Percentiles rank a stretch among this genome's conserved stretches.
Conservation (phyloP, 2,329 filamentous ascomycete species). For the Byssothecium circinans region DNA sequence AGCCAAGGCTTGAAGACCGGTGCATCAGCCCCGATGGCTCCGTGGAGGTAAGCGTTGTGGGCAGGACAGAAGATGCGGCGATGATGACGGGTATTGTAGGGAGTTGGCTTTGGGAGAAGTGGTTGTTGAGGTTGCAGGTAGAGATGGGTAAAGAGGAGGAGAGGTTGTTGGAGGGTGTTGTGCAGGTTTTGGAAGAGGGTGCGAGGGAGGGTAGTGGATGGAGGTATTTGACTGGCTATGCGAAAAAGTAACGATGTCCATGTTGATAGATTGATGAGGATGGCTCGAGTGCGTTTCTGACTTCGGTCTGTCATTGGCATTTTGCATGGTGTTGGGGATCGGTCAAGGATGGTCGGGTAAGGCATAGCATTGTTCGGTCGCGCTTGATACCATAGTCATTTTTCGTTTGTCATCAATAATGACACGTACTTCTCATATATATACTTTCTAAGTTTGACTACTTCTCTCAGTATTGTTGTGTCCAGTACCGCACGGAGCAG, state of each 20-base stretch:
- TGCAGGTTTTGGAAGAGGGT: constrained; percentile 62
- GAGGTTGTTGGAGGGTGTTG: constrained; percentile 58
- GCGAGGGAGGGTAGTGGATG: constrained; percentile 60
- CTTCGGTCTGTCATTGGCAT: constrained; percentile 10
- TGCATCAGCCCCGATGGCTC: constrained; percentile 41
- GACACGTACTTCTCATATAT: neutral
- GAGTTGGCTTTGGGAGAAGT: constrained; percentile 93
- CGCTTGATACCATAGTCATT: constrained; percentile 34
- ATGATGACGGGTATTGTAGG: constrained; percentile 80
- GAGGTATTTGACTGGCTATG: constrained; percentile 60
- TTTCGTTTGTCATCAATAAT: constrained; percentile 25
- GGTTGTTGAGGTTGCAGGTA: constrained; percentile 84
- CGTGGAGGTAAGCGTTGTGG: constrained; percentile 31
- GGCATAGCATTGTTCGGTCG: constrained; percentile 9
- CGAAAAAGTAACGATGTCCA: constrained; percentile 35
- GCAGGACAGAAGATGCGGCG: constrained; percentile 66
- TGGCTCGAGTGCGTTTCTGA: neutral
- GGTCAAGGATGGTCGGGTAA: neutral
- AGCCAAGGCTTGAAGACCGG: constrained; percentile 35
- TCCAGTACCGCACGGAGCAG: neutral
- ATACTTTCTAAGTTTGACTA: neutral
- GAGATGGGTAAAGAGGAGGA: constrained; percentile 73
- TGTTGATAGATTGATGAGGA: constrained; percentile 14
- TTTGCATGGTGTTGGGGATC: constrained; percentile 26
- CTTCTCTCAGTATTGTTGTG: neutral